Evolutionary conservation across 192 early-diverging fungal species (phyloP).

Genomic region (Diversispora eburnea): DNA sequence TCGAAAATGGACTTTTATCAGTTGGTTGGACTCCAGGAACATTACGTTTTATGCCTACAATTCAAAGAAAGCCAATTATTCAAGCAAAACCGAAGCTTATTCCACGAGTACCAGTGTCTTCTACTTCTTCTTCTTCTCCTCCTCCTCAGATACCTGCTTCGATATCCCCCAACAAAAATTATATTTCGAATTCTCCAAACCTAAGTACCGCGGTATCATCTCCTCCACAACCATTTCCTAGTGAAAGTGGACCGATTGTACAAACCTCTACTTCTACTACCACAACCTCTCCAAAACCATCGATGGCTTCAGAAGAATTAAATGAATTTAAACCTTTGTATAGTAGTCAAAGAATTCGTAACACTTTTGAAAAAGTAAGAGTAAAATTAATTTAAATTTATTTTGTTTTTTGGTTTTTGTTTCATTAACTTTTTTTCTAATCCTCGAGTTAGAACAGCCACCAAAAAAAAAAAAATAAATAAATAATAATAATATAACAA

Average conservation of each 20-base stretch:
- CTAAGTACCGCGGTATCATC: neutral
- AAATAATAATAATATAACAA: too few species aligned
- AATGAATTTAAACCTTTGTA: conserved; percentile 33
- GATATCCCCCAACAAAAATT: neutral
- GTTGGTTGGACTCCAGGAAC: conserved; percentile 40
- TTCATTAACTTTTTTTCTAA: neutral
- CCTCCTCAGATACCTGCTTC: neutral
- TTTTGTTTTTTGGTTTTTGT: neutral
- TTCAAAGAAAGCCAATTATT: conserved; percentile 45
- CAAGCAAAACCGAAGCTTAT: conserved; percentile 50
- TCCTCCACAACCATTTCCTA: neutral
- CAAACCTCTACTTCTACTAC: conserved; percentile 1
- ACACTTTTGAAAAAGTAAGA: conserved; percentile 39
- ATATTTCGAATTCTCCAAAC: neutral
- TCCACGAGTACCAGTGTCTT: conserved; percentile 26
- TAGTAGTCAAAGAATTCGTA: conserved; percentile 32
- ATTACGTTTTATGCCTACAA: conserved; percentile 41
- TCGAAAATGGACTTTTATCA: conserved; percentile 16
- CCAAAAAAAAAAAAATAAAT: too few species aligned
- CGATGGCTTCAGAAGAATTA: neutral
- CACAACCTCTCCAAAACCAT: conserved; percentile 1
- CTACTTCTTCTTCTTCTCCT: conserved; percentile 17
- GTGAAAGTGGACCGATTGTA: neutral
- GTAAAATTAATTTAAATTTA: neutral
- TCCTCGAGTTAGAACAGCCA: too few species aligned